Percentiles rank a stretch among this genome's conserved stretches.
These are phyloP conservation scores for Opeltia flavorubescens DNA, from an alignment of 495 filamentous ascomycete genomes.

Conservation along the genomic window DNA sequence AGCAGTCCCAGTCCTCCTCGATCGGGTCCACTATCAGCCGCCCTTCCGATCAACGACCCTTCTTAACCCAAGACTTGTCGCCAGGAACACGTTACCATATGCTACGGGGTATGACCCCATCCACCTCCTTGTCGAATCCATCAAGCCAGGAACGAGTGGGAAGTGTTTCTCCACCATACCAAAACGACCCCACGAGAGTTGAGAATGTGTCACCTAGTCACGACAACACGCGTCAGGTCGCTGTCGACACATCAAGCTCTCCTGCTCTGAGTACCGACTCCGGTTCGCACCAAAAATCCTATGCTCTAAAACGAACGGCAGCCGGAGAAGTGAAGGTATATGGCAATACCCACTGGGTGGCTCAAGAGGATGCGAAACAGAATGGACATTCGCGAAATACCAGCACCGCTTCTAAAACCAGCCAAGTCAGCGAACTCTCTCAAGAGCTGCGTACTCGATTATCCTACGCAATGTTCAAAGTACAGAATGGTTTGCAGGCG, in stretches of 20 bases:
- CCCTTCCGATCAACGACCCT: neutral
- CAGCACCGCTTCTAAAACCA: constrained; percentile 45
- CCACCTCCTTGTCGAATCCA: constrained; percentile 10
- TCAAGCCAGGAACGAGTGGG: constrained; percentile 10
- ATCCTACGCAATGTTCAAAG: constrained; percentile 80
- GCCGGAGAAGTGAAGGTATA: constrained; percentile 45
- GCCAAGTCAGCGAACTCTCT: constrained; percentile 66
- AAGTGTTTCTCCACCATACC: neutral
- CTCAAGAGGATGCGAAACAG: constrained; percentile 15
- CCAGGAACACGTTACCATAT: neutral
- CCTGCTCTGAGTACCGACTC: neutral
- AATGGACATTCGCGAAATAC: constrained; percentile 51
- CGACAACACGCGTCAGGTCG: neutral
- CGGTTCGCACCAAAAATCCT: neutral
- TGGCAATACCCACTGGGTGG: constrained; percentile 21
- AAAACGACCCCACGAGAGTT: neutral
- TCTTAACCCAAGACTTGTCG: neutral
- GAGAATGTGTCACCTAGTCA: neutral
- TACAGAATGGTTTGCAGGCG: constrained; percentile 72
- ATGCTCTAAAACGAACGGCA: constrained; percentile 46
- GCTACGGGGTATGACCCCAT: constrained; percentile 6
- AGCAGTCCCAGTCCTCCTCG: constrained; percentile 8
- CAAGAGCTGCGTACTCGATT: constrained; percentile 64
- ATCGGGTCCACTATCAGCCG: constrained; percentile 7
- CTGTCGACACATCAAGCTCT: neutral